These are phyloP conservation scores for Hanseniaspora meyeri DNA, from an alignment of 805 yeast species.

Conservation along the genomic window DNA sequence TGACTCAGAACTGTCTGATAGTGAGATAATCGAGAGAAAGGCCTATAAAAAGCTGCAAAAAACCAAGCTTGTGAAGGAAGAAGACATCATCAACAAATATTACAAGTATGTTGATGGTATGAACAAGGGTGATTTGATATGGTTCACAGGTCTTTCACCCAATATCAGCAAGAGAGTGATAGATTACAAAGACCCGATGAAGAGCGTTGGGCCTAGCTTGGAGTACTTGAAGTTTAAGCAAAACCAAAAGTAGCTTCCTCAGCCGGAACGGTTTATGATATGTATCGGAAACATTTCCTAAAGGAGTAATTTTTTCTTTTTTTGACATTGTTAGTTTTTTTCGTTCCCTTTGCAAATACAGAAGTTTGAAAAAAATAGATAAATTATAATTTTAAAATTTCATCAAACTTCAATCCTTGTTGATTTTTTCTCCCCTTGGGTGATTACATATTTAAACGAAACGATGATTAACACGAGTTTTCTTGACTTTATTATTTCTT, in stretches of 20 bases:
- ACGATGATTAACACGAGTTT: not conserved
- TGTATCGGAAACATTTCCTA: not conserved
- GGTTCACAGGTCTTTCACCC: constrained; percentile 61
- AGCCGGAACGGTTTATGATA: not conserved
- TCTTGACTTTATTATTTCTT: too few relatives aligned
- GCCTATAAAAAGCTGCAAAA: constrained; percentile 15
- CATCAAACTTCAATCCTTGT: not conserved
- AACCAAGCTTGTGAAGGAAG: not conserved
- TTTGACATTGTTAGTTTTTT: not conserved
- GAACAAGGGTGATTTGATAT: constrained; percentile 36
- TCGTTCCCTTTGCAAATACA: not conserved
- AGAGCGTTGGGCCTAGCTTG: constrained; percentile 49
- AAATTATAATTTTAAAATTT: not conserved
- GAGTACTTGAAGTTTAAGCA: constrained; percentile 53
- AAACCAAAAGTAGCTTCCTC: not conserved
- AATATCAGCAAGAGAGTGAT: constrained; percentile 32
- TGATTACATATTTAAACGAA: not conserved
- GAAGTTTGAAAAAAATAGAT: not conserved
- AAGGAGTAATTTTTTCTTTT: not conserved
- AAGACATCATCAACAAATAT: constrained; percentile 5
- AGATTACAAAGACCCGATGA: constrained; percentile 19
- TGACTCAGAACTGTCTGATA: constrained; percentile 18
- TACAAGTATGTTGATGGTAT: constrained; percentile 14
- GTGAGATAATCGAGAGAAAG: constrained; percentile 26
- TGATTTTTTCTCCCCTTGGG: too few relatives aligned